Evolutionary conservation across 352 stramenopile genomes (phyloP), one percentile per base, ranked within the genome.

Genomic region (Phytophthora crassamura): DNA sequence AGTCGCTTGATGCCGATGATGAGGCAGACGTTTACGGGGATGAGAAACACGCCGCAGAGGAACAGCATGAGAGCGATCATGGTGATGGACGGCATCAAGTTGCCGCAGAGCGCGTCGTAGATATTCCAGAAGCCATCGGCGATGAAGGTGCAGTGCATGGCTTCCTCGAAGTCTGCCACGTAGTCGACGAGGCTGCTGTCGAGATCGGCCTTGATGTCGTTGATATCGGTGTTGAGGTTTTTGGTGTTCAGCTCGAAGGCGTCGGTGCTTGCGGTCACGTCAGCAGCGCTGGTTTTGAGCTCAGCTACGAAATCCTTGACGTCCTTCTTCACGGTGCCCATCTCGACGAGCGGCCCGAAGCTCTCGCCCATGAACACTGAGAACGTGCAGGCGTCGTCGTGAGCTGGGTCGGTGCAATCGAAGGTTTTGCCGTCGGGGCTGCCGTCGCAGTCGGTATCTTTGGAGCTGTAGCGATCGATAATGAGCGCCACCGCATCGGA

Each of bases 61-160:
- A 90, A 90, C 16, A 91, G 56, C 78, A 89, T 86, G 67, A 91
- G 75, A 35, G 83, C 80, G 63, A 91, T 87, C 83, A 91, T 90
- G 3, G 78, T 87, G 52, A 91, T 76, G 25, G 80, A 64, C 40
- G 83, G 80, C 70, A 89, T 83, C 41, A 91, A 64, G n/a, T 89
- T 61, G 14, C 69, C 69, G 20, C 83, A 91, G 0, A 91, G 64
- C 47, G 76, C 58, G 9, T 78, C 34, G 65, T 82, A 89, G 48
- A 91, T 78, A 2, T 58, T 35, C 65, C 66, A 69, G 58, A 69
- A 91, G n/a, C 77, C 71, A 32, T 75, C 59, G 1, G 62, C 71
- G 20, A 89, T 67, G 56, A 91, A 88, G 8, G 65, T 78, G 69
- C 83, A 91, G 62, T 84, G 77, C 83, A 91, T 91, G 32, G 57